These are phyloP conservation scores for Fusarium odoratissimum DNA, from an alignment of 2,329 filamentous ascomycete species.

Conservation along the genomic window DNA sequence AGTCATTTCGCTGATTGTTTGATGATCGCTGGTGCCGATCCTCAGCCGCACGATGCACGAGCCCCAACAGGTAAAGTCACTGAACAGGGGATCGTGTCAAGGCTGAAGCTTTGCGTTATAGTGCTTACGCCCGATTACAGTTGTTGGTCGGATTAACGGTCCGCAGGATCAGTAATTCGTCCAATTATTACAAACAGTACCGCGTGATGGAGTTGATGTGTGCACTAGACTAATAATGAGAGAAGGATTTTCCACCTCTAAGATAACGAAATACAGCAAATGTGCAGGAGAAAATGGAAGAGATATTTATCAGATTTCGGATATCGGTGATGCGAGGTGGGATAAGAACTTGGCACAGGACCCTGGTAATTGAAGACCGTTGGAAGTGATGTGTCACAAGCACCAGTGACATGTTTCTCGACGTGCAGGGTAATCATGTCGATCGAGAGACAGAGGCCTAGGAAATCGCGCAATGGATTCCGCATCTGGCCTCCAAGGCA, in stretches of 20 bases:
- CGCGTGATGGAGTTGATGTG: neutral
- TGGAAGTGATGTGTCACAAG: neutral
- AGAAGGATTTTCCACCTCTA: too few species aligned
- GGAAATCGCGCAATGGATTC: neutral
- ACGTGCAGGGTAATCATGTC: neutral
- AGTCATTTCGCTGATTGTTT: neutral
- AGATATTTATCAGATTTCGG: neutral
- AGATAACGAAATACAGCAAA: too few species aligned
- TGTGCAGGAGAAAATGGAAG: neutral
- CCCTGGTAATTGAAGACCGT: neutral
- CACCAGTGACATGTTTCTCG: neutral
- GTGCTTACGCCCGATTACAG: conserved; percentile 2
- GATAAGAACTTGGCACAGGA: neutral
- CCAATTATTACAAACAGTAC: neutral
- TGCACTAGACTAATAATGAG: too few species aligned
- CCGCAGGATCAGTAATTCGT: neutral
- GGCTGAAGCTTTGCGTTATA: neutral
- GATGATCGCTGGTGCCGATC: neutral
- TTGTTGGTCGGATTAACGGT: neutral
- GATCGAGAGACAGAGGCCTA: neutral
- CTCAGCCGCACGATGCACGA: conserved; percentile 17
- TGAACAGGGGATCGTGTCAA: neutral
- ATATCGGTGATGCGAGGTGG: neutral
- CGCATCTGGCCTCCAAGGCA: neutral
- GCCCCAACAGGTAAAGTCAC: neutral